These are phyloP conservation scores for Aspergillus aculeatinus DNA, from an alignment of 2,329 filamentous ascomycete genomes.

Conservation along the genomic window DNA sequence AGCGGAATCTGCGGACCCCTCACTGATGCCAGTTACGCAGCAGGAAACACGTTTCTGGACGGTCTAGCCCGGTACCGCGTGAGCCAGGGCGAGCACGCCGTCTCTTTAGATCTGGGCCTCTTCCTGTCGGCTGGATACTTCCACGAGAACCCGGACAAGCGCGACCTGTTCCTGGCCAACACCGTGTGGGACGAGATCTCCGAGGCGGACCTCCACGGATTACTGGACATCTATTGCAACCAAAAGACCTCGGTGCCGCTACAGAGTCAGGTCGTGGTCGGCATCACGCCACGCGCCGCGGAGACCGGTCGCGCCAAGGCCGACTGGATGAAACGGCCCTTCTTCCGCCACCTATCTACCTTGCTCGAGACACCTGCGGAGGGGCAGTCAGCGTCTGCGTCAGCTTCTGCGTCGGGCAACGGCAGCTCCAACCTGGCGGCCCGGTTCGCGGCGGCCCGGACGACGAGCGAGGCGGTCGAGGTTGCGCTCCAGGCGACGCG, in stretches of 20 bases:
- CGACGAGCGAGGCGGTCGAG: slow-evolving; percentile 1
- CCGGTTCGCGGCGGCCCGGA: slow-evolving; percentile 2
- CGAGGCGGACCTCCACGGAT: slow-evolving; percentile 18
- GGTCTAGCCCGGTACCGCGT: slow-evolving; percentile 29
- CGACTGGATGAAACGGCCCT: slow-evolving; percentile 7
- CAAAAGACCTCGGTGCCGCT: background rate
- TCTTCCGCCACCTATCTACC: slow-evolving; percentile 1
- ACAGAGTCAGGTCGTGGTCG: slow-evolving; percentile 6
- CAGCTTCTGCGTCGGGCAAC: no score
- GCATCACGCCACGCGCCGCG: slow-evolving; percentile 4
- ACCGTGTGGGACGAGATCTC: slow-evolving; percentile 16
- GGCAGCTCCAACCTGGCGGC: background rate
- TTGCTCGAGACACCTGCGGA: background rate
- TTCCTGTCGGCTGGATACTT: slow-evolving; percentile 28
- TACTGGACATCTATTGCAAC: slow-evolving; percentile 13
- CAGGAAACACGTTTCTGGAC: slow-evolving; percentile 38
- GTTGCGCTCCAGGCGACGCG: slow-evolving; percentile 21
- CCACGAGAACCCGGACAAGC: slow-evolving; percentile 14
- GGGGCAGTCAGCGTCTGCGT: background rate
- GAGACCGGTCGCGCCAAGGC: slow-evolving; percentile 1
- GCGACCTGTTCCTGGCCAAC: background rate
- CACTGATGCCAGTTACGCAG: slow-evolving; percentile 44
- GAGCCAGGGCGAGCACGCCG: slow-evolving; percentile 12
- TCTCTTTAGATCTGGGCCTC: slow-evolving; percentile 22
- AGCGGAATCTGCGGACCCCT: slow-evolving; percentile 44